phyloP scores from a whole-genome alignment of 2,329 filamentous ascomycete genomes.

The Fusarium sp. region DNA sequence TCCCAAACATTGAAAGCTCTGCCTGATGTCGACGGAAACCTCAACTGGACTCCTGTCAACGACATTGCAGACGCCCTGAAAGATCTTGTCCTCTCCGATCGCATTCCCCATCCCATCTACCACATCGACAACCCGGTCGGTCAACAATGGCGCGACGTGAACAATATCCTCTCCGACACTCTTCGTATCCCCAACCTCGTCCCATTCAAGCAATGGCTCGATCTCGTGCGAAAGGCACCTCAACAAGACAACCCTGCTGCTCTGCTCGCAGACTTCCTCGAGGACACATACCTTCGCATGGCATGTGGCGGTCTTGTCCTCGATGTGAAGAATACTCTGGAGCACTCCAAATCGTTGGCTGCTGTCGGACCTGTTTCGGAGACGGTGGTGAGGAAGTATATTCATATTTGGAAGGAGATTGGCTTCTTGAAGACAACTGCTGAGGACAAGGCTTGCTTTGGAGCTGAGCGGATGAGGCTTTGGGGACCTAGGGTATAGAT shows the following conservation, averaged over 20 bases:
- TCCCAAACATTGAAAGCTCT: constrained; percentile 33
- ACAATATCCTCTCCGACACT: constrained; percentile 21
- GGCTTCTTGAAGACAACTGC: constrained; percentile 35
- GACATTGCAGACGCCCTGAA: constrained; percentile 18
- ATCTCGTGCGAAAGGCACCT: constrained; percentile 21
- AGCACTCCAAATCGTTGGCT: constrained; percentile 25
- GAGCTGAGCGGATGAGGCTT: constrained; percentile 21
- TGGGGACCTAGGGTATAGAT: constrained; percentile 18
- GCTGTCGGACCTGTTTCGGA: constrained; percentile 28
- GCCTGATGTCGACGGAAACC: constrained; percentile 23
- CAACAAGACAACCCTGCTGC: constrained; percentile 30
- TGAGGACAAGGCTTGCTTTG: constrained; percentile 26
- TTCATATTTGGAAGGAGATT: constrained; percentile 42
- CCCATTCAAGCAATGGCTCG: constrained; percentile 23
- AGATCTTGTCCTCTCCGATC: constrained; percentile 20
- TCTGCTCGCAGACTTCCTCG: constrained; percentile 9
- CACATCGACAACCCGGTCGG: constrained; percentile 32
- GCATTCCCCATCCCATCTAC: constrained; percentile 9
- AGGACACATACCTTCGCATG: constrained; percentile 27
- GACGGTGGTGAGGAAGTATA: constrained; percentile 34
- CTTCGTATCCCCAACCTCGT: constrained; percentile 16
- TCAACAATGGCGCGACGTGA: constrained; percentile 33
- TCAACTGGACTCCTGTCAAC: constrained; percentile 34
- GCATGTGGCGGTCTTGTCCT: constrained; percentile 27
- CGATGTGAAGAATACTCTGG: constrained; percentile 16